Evolutionary conservation across 1,284 basidiomycete species (phyloP), one percentile per base, ranked within the genome.

Genomic region (Cryptococcus jaspeensis): DNA sequence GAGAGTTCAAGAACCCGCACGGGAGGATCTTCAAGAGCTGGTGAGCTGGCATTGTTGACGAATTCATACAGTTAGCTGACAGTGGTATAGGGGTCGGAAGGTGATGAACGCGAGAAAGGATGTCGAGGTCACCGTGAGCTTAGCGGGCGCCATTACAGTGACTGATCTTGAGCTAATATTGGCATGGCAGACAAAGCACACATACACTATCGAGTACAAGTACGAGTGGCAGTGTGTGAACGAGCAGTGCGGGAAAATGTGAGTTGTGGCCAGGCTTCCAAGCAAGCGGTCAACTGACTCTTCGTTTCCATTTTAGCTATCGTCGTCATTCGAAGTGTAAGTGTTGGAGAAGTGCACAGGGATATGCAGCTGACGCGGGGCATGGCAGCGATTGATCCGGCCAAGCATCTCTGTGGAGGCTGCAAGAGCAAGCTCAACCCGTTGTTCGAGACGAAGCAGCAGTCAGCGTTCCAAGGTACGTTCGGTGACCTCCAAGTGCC

Each of bases 201-300:
- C 58, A n/a, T 78, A 78, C 58, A 57, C 59, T 41, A 77, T 78
- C 46, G 62, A 67, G 48, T 74, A 73, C 63, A 77, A 77, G 66
- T 78, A 70, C 49, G 53, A 71, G 52, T 78, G 76, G 76, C 61
- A 58, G 37, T 78, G 76, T 51, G 57, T 59, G 11, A 71, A 65
- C 28, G 50, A 57, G 15, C 48, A 45, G 0, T 78, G 76, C 43
- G 66, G 57, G 8, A 66, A 68, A 11, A 62, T 75, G 71, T 76
- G 49, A 66, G 72, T 60, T 3, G 6, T 52, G 38, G 20, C 38
- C n/a, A 13, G 39, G 15, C 16, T 18, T 13, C 7, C 11, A 8
- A 44, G 35, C 22, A 32, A 46, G 45, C 18, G 16, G 40, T 39
- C 41, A 12, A 28, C 43, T 43, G 16, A 43, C 20, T 36, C 22